phyloP scores from a whole-genome alignment of 305 asterid species.

The Nicotiana rustica region DNA sequence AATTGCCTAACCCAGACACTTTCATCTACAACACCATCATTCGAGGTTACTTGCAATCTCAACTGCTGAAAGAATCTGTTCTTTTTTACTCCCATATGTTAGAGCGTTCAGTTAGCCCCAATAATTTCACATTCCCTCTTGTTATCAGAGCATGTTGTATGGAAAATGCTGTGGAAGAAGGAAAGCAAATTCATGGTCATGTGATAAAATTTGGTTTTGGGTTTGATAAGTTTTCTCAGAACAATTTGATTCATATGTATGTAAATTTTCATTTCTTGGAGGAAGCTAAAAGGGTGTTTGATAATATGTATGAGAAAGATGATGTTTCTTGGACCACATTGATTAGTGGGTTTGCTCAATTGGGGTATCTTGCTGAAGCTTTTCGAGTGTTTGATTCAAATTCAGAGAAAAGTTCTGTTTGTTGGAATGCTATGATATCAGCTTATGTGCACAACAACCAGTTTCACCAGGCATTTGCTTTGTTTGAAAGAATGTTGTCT shows the following conservation, averaged over 20 bases:
- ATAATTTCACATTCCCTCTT: slow-evolving; percentile 79
- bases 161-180: slow-evolving; percentile 50
- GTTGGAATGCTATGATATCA: slow-evolving; percentile 86
- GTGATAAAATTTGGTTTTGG: slow-evolving; percentile 66
- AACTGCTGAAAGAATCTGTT: slow-evolving; percentile 47
- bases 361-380: slow-evolving; percentile 68
- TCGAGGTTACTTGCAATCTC: slow-evolving; percentile 60
- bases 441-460: slow-evolving; percentile 66
- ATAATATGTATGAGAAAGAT: slow-evolving; percentile 55
- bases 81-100: slow-evolving; percentile 59
- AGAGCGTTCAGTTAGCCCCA: slow-evolving; percentile 54
- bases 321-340: slow-evolving; percentile 87
- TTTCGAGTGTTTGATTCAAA: slow-evolving; percentile 58
- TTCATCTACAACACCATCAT: slow-evolving; percentile 74
- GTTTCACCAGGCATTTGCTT: slow-evolving; percentile 59
- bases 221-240: slow-evolving; percentile 70
- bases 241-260: slow-evolving; percentile 83
- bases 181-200: slow-evolving; percentile 74
- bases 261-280: slow-evolving; percentile 60
- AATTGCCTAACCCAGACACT: slow-evolving; percentile 75
- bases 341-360: slow-evolving; percentile 72
- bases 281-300: slow-evolving; percentile 70
- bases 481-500: slow-evolving; percentile 46
- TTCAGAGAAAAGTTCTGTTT: slow-evolving; percentile 51
- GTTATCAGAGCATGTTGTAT: slow-evolving; percentile 70